Evolutionary conservation across 495 filamentous ascomycete species (phyloP), one percentile per base, ranked within the genome.

Genomic region (Emericellopsis terricola): DNA sequence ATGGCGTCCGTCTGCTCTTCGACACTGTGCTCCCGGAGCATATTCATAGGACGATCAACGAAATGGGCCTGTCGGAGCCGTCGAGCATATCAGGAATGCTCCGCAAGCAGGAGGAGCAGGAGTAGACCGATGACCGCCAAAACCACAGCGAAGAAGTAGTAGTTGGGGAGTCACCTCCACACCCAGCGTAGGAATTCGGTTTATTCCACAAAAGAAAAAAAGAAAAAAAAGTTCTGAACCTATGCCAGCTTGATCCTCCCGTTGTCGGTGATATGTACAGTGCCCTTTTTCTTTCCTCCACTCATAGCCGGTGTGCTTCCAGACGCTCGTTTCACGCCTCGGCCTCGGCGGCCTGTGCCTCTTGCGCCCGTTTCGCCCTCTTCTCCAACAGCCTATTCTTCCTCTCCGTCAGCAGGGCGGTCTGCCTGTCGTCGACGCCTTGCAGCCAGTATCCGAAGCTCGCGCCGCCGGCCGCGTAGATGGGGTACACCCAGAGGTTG

Each of bases 361-460:
- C 69, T 51, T 74, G 65, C 31, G 78, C 77, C 51, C 77, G 65
- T 53, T 84, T 59, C 51, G 69, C 73, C 52, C 86, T 63, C 73
- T 94, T 97, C 59, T 92, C 91, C 15, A 96, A 59, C 44, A 97
- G 67, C 23, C 59, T 51, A 43, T 76, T 67, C 52, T 77, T 76
- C 46, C 84, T 76, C 51, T 82, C 76, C 41, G 67, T 62, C 28
- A 97, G 63, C 34, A 84, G 65, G 38, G 66, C 67, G 32, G 72
- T 62, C 60, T 94, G 87, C 39, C 74, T 64, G 46, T 73, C 51
- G 52, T 91, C 80, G 27, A 94, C 80, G 36, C 80, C 79, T 61
- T 78, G 71, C 43, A 97, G 58, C 82, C 86, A 96, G 68, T 94
- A 96, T 36, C 89, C 89, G 55, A 97, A 94, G 57, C 76, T 80